phyloP scores from a whole-genome alignment of 176 grass and related monocot species.

The Ananas comosus region DNA sequence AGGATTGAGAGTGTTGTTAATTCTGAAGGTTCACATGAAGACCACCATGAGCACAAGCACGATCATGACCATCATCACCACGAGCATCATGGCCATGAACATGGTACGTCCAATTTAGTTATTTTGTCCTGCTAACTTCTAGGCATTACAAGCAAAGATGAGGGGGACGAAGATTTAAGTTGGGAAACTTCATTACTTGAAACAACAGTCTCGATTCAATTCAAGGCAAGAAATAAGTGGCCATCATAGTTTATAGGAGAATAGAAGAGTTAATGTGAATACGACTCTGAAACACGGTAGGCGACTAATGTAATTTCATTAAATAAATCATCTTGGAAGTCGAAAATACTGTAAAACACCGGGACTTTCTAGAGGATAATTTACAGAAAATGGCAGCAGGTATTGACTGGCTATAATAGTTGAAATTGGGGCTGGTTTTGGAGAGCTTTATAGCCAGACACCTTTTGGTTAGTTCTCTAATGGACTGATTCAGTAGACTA shows the following conservation, averaged over 20 bases:
- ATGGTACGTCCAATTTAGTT: constrained; percentile 38
- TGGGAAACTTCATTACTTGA: too few relatives aligned
- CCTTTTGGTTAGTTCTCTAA: neutral
- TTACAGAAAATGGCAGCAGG: neutral
- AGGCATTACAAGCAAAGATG: too few relatives aligned
- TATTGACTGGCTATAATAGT: neutral
- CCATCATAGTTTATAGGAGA: too few relatives aligned
- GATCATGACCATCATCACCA: constrained; percentile 45
- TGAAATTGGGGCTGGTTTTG: neutral
- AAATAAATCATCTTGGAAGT: too few relatives aligned
- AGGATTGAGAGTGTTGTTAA: constrained; percentile 94
- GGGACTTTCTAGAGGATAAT: neutral
- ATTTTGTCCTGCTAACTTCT: neutral
- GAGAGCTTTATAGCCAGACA: too few relatives aligned
- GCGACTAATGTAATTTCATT: too few relatives aligned
- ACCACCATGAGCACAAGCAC: constrained; percentile 38
- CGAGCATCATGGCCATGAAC: constrained; percentile 61
- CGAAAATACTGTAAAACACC: too few relatives aligned
- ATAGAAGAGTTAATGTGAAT: neutral
- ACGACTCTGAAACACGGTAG: neutral
- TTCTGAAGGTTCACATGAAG: constrained; percentile 60
- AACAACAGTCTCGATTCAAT: too few relatives aligned
- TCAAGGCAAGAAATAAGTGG: too few relatives aligned
- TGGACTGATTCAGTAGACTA: neutral
- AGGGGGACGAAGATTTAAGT: too few relatives aligned